Percentiles rank a stretch among this genome's conserved stretches.
Conservation (phyloP, 352 stramenopile species). For the Elongisporangium prolatum region DNA sequence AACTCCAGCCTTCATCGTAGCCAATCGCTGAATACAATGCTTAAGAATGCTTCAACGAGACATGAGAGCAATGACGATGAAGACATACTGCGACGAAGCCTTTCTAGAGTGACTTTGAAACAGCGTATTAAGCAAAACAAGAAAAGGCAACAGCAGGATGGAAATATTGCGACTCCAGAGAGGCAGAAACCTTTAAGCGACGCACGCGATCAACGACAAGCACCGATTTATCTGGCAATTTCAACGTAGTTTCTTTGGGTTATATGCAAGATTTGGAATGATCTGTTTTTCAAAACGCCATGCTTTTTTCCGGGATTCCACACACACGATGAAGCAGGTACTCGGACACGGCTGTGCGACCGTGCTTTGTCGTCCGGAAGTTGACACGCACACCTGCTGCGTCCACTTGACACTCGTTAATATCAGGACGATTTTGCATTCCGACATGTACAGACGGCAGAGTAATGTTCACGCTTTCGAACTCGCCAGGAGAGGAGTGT, state of each 20-base stretch:
- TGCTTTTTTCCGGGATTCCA: not conserved
- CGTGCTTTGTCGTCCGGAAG: conserved; percentile 57
- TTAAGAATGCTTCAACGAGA: conserved; percentile 1
- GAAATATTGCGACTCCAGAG: conserved; percentile 1
- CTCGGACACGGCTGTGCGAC: conserved; percentile 46
- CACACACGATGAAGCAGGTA: conserved; percentile 27
- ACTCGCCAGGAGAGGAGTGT: conserved; percentile 21
- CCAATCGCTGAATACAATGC: not conserved
- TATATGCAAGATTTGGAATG: not conserved
- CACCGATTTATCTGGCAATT: conserved; percentile 49
- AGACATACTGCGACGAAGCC: conserved; percentile 50
- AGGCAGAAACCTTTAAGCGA: conserved; percentile 5
- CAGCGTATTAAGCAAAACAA: conserved; percentile 41
- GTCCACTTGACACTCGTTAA: conserved; percentile 54
- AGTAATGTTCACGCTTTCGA: conserved; percentile 39
- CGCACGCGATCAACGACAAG: conserved; percentile 6
- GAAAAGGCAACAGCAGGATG: not conserved
- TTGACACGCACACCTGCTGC: conserved; percentile 29
- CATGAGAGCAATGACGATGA: conserved; percentile 21
- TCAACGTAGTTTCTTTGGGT: conserved; percentile 33
- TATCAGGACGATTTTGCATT: conserved; percentile 41
- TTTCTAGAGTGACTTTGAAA: conserved; percentile 56
- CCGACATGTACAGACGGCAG: conserved; percentile 16
- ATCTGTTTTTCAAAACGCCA: not conserved
- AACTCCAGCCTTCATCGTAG: not conserved